Evolutionary conservation across 2,329 filamentous ascomycete species (phyloP).

Genomic region (Trichoderma citrinoviride): DNA sequence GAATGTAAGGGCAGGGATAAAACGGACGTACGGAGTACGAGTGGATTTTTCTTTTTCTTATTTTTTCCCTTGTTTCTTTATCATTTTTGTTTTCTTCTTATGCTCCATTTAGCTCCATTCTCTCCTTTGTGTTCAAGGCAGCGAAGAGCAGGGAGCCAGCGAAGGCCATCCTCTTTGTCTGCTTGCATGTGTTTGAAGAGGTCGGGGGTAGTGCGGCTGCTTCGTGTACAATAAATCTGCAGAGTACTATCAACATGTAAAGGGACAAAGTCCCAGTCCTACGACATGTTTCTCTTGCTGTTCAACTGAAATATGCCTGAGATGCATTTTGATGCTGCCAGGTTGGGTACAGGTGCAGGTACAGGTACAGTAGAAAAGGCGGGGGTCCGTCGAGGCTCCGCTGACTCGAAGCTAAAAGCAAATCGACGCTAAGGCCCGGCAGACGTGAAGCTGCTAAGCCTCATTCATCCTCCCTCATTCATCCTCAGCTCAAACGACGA

Average conservation of each 20-base stretch:
- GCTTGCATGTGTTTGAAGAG: constrained; percentile 3
- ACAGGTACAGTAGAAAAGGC: background rate
- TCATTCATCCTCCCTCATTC: background rate
- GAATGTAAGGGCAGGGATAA: constrained; percentile 22
- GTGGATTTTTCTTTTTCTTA: constrained; percentile 1
- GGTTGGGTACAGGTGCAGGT: no score
- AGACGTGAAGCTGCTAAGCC: background rate
- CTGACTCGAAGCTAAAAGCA: background rate
- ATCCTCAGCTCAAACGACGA: background rate
- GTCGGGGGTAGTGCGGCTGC: constrained; percentile 5
- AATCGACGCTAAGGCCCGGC: background rate
- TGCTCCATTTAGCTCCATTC: background rate
- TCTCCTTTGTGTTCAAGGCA: background rate
- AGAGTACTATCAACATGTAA: constrained; percentile 9
- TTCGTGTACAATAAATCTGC: constrained; percentile 19
- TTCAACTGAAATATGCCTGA: background rate
- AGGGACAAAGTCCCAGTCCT: constrained; percentile 10
- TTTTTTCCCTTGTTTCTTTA: background rate
- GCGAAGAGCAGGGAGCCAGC: background rate
- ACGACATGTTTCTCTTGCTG: background rate
- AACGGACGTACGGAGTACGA: constrained; percentile 24
- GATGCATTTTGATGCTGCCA: background rate
- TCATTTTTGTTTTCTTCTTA: background rate
- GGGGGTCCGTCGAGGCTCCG: background rate
- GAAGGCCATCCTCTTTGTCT: background rate